Evolutionary conservation across 306 rosid species (phyloP).

Genomic region (Cicer judaicum): DNA sequence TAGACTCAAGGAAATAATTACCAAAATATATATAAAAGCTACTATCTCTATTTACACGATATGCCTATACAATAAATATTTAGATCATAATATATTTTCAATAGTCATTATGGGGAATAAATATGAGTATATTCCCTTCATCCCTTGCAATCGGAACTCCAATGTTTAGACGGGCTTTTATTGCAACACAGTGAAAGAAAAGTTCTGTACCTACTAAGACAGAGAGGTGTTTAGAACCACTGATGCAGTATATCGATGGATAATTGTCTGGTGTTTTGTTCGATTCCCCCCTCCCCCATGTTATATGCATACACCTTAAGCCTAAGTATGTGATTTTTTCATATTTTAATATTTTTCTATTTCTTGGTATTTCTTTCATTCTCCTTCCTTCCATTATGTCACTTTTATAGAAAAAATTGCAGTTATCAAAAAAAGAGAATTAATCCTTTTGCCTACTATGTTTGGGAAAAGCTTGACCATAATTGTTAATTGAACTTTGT

Average conservation of each 20-base stretch:
- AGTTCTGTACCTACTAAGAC: constrained; percentile 23
- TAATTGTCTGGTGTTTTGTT: constrained; percentile 1
- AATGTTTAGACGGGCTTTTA: constrained; percentile 23
- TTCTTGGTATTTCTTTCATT: constrained; percentile 6
- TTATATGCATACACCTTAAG: neutral
- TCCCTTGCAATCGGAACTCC: constrained; percentile 28
- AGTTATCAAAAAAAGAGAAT: constrained; percentile 13
- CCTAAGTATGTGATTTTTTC: neutral
- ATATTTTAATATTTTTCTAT: neutral
- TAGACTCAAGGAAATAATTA: no score
- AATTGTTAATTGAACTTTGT: constrained; percentile 29
- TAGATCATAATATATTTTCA: no score
- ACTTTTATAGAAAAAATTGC: constrained; percentile 22
- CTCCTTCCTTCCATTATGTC: neutral
- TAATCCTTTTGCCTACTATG: constrained; percentile 23
- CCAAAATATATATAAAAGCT: no score
- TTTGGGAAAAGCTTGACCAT: constrained; percentile 24
- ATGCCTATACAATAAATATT: no score
- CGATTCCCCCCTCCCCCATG: no score
- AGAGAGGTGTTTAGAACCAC: constrained; percentile 22
- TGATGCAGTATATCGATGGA: constrained; percentile 8
- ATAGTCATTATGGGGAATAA: neutral
- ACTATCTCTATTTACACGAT: no score
- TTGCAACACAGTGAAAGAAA: constrained; percentile 1
- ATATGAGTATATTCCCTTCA: constrained; percentile 26